These are phyloP conservation scores for Kwoniella heveanensis DNA, from an alignment of 768 basidiomycete genomes.

Conservation along the genomic window DNA sequence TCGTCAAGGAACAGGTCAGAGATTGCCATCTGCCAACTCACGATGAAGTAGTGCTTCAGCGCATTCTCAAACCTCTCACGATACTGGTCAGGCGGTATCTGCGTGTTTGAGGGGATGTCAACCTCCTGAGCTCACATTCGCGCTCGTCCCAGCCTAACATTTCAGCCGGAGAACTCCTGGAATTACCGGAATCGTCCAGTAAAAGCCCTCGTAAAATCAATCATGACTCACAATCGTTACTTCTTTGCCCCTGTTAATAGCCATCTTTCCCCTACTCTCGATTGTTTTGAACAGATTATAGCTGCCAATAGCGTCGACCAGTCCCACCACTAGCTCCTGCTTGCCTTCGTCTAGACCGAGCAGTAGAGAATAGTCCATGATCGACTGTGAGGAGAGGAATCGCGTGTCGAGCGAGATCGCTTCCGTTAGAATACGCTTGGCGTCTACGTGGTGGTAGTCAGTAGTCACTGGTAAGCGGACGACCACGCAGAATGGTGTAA, in stretches of 20 bases:
- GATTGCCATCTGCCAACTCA: slow-evolving; percentile 13
- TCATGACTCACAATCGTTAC: slow-evolving; percentile 67
- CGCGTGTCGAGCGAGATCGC: slow-evolving; percentile 72
- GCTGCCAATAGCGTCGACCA: slow-evolving; percentile 84
- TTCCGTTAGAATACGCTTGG: slow-evolving; percentile 70
- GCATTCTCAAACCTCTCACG: slow-evolving; percentile 73
- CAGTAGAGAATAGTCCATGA: slow-evolving; percentile 84
- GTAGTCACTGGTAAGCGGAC: neutral
- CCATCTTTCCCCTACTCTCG: slow-evolving; percentile 82
- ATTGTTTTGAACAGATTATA: slow-evolving; percentile 84
- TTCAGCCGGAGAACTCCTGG: no score
- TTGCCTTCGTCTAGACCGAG: slow-evolving; percentile 70
- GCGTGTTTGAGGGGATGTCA: neutral
- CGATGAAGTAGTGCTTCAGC: slow-evolving; percentile 72
- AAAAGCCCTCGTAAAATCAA: no score
- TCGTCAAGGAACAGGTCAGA: no score
- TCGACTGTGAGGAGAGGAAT: slow-evolving; percentile 72
- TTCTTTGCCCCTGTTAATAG: slow-evolving; percentile 66
- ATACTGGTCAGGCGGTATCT: slow-evolving; percentile 75
- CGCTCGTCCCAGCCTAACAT: neutral
- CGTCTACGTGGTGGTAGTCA: slow-evolving; percentile 59
- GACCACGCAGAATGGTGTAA: neutral
- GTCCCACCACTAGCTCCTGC: slow-evolving; percentile 72
- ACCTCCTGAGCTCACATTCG: neutral
- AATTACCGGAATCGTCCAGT: no score